Conservation (phyloP, 2,329 filamentous ascomycete genomes). For the Xylariaceae sp. region DNA sequence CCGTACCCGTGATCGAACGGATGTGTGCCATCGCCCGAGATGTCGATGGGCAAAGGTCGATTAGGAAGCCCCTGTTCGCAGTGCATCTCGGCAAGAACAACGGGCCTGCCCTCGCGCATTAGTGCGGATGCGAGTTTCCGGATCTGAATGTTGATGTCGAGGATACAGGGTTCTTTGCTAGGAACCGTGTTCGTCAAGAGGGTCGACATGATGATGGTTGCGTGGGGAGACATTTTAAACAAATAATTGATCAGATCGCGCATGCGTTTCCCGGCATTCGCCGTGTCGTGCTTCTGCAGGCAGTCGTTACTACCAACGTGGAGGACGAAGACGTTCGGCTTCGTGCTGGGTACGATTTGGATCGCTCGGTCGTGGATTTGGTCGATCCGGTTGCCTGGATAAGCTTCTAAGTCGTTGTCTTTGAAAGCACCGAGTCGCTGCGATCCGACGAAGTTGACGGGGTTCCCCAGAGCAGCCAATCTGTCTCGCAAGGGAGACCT, state of each 20-base stretch:
- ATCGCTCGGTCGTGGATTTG: conserved; percentile 34
- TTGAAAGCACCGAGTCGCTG: conserved; percentile 36
- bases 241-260: conserved; percentile 35
- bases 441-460: conserved; percentile 41
- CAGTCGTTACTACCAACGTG: conserved; percentile 43
- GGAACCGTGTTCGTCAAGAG: conserved; percentile 36
- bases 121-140: conserved; percentile 22
- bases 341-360: conserved; percentile 27
- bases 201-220: conserved; percentile 38
- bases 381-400: conserved; percentile 36
- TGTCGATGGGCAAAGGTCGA: conserved; percentile 28
- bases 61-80: conserved; percentile 29
- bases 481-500: conserved; percentile 40
- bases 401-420: conserved; percentile 41
- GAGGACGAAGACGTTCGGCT: conserved; percentile 40
- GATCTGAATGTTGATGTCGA: conserved; percentile 35
- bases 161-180: conserved; percentile 29
- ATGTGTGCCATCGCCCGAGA: conserved; percentile 38
- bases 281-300: conserved; percentile 33
- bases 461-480: conserved; percentile 33
- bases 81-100: conserved; percentile 41
- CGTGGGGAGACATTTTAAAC: conserved; percentile 30
- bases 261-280: conserved; percentile 31
- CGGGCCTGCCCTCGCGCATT: conserved; percentile 19
- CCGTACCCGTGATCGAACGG: conserved; percentile 35